Evolutionary conservation across 78 protist genomes (phyloP).

Genomic region (Capsaspora owczarzaki): DNA sequence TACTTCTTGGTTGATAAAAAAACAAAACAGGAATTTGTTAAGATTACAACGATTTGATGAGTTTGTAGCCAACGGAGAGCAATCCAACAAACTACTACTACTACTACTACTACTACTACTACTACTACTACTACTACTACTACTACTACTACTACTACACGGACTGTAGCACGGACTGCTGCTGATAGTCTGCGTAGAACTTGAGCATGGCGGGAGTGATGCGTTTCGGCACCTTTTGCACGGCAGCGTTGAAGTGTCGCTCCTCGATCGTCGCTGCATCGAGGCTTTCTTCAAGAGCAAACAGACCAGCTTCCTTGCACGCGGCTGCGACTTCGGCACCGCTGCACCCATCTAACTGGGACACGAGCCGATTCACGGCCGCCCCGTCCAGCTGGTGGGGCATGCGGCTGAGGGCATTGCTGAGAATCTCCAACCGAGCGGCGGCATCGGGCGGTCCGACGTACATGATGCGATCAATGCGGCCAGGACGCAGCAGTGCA

Average conservation of each 20-base stretch:
- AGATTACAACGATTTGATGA: too few relatives aligned
- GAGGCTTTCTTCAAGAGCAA: not conserved
- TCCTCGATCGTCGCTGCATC: not conserved
- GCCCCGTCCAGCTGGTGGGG: not conserved
- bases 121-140: too few relatives aligned
- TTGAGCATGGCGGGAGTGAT: not conserved
- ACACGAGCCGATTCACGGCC: not conserved
- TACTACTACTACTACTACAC: too few relatives aligned
- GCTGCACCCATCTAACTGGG: not conserved
- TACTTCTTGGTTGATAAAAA: too few relatives aligned
- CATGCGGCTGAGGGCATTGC: not conserved
- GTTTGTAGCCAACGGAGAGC: too few relatives aligned
- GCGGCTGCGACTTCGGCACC: not conserved
- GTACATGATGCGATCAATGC: constrained; percentile 6
- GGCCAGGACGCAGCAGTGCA: constrained; percentile 68
- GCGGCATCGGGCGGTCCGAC: not conserved
- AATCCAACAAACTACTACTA: too few relatives aligned
- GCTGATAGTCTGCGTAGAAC: not conserved
- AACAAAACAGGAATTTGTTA: too few relatives aligned
- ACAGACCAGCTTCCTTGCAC: not conserved
- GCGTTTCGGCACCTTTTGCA: not conserved
- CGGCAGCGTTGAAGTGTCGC: not conserved
- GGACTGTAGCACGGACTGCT: too few relatives aligned
- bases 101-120: too few relatives aligned
- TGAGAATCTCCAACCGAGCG: not conserved